phyloP scores from a whole-genome alignment of 1,284 basidiomycete species.

The Volvariella volvacea region DNA sequence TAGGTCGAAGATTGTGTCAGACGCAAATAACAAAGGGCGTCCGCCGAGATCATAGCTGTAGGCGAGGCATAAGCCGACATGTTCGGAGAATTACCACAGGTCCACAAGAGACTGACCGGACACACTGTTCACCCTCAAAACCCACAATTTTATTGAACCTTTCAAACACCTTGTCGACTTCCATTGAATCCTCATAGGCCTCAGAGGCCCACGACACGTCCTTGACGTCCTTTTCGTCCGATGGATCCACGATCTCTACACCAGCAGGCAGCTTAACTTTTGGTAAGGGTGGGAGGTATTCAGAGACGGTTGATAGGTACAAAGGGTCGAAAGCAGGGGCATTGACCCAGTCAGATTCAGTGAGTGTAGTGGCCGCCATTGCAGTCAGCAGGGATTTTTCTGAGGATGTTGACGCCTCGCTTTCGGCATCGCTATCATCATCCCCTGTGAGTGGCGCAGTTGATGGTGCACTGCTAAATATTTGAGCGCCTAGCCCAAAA shows the following conservation, averaged over 20 bases:
- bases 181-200: constrained; percentile 70
- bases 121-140: constrained; percentile 67
- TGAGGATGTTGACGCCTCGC: constrained; percentile 23
- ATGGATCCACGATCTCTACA: constrained; percentile 32
- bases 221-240: constrained; percentile 35
- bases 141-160: constrained; percentile 67
- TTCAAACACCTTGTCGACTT: constrained; percentile 73
- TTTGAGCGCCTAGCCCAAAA: constrained; percentile 54
- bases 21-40: constrained; percentile 66
- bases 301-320: constrained; percentile 66
- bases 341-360: constrained; percentile 56
- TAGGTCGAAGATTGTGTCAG: constrained; percentile 57
- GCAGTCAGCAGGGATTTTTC: constrained; percentile 51
- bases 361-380: constrained; percentile 45
- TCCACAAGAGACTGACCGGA: constrained; percentile 45
- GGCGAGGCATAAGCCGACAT: constrained; percentile 1
- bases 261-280: constrained; percentile 40
- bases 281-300: constrained; percentile 55
- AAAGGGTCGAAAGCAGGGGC: constrained; percentile 59
- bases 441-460: constrained; percentile 20
- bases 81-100: constrained; percentile 2
- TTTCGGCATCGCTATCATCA: constrained; percentile 25
- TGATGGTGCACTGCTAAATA: constrained; percentile 41
- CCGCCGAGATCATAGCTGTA: constrained; percentile 72
- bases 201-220: constrained; percentile 57